Percentiles rank a stretch among this genome's conserved stretches.
Conservation (phyloP, 2,329 filamentous ascomycete genomes). For the Iodosphaeria phyllophila region DNA sequence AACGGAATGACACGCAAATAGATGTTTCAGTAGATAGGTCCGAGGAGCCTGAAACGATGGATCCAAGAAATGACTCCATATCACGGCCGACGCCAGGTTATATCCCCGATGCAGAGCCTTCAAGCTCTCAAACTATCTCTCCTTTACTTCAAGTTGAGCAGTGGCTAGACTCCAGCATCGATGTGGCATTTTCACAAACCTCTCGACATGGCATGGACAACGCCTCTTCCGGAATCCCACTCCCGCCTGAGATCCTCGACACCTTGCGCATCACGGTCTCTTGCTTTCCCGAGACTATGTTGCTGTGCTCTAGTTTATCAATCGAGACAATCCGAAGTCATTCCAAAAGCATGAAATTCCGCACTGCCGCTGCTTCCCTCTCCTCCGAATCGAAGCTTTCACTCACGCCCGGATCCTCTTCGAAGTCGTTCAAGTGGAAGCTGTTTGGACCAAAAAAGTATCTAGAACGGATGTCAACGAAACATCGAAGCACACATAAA, state of each 20-base stretch:
- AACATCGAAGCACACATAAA: too few relatives aligned
- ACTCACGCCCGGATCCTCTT: constrained; percentile 1
- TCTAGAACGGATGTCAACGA: too few relatives aligned
- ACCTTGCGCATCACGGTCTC: constrained; percentile 31
- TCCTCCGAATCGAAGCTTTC: constrained; percentile 6
- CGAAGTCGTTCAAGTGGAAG: constrained; percentile 10
- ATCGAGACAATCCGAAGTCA: constrained; percentile 39
- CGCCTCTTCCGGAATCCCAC: too few relatives aligned
- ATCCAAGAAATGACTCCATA: neutral
- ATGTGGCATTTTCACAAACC: constrained; percentile 9
- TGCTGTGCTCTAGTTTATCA: constrained; percentile 32
- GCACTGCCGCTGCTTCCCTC: constrained; percentile 4
- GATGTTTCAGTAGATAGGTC: too few relatives aligned
- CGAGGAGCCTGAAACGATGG: too few relatives aligned
- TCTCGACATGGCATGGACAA: too few relatives aligned
- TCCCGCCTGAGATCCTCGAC: constrained; percentile 34
- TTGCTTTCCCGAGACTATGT: constrained; percentile 41
- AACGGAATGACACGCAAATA: too few relatives aligned
- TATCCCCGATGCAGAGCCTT: too few relatives aligned
- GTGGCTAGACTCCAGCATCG: constrained; percentile 9
- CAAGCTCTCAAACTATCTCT: too few relatives aligned
- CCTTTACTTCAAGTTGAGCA: constrained; percentile 9
- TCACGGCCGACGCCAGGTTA: constrained; percentile 1
- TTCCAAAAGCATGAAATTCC: constrained; percentile 31
- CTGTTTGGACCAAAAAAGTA: constrained; percentile 6